Percentiles rank a stretch among this genome's conserved stretches.
These are phyloP conservation scores for Senecio squalidus DNA, from an alignment of 140 eudicot genomes.

Conservation along the genomic window DNA sequence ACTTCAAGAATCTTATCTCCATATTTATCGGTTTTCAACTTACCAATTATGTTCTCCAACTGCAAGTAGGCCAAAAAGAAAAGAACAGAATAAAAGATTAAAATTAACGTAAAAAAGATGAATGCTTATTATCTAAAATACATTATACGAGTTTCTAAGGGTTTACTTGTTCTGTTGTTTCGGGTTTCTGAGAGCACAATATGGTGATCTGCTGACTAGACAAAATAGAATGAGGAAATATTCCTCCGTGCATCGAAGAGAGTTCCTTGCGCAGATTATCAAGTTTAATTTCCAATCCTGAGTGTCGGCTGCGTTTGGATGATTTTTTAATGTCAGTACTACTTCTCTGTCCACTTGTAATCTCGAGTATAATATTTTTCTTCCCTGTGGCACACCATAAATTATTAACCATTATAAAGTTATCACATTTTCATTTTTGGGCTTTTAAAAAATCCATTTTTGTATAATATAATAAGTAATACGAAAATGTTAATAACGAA, in stretches of 20 bases:
- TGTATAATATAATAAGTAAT: not conserved
- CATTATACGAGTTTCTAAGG: not conserved
- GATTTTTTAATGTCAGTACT: slow-evolving; percentile 32
- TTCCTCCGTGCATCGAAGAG: slow-evolving; percentile 72
- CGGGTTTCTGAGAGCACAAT: slow-evolving; percentile 60
- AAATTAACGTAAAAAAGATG: not conserved
- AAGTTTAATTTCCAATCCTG: slow-evolving; percentile 64
- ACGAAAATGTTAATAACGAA: not conserved
- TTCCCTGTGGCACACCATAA: slow-evolving; percentile 44
- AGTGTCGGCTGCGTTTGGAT: slow-evolving; percentile 51
- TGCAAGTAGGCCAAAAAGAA: slow-evolving; percentile 33
- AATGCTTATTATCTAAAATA: not conserved
- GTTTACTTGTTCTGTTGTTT: slow-evolving; percentile 58
- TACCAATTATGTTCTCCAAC: slow-evolving; percentile 90
- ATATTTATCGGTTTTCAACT: slow-evolving; percentile 67
- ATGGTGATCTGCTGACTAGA: slow-evolving; percentile 77
- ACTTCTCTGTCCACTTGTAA: slow-evolving; percentile 33
- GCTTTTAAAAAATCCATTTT: not conserved
- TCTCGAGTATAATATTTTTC: slow-evolving; percentile 64
- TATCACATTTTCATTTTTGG: not conserved
- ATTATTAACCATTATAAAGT: not conserved
- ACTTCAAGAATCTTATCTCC: slow-evolving; percentile 73
- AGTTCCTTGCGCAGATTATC: slow-evolving; percentile 84
- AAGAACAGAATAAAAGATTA: not conserved
- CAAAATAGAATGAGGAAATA: slow-evolving; percentile 90